Conservation (phyloP, 805 yeast species). For the Candida nanaspora region DNA sequence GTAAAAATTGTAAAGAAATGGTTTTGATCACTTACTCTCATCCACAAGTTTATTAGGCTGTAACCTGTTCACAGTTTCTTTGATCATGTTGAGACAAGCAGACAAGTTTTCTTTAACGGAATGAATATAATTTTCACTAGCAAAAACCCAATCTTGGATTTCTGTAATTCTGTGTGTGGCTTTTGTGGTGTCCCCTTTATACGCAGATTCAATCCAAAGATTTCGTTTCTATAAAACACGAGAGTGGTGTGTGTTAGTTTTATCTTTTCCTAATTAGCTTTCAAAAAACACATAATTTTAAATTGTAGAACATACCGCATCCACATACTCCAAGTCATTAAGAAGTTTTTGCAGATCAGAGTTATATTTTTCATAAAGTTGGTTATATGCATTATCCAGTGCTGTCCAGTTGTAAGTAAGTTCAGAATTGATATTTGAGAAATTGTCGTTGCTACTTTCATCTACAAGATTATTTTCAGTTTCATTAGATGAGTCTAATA, state of each 20-base stretch:
- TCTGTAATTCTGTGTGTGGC: slow-evolving; percentile 9
- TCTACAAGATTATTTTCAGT: too few species aligned
- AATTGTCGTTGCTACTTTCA: too few species aligned
- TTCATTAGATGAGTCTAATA: too few species aligned
- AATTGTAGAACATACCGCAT: slow-evolving; percentile 7
- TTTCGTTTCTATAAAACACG: slow-evolving; percentile 8
- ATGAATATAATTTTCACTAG: slow-evolving; percentile 10
- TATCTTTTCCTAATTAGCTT: neutral
- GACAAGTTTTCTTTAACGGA: slow-evolving; percentile 10
- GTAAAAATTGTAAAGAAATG: too few species aligned
- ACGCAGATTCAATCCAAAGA: slow-evolving; percentile 20
- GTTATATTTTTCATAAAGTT: slow-evolving; percentile 2
- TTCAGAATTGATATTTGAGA: neutral
- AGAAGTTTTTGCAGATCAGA: slow-evolving; percentile 14
- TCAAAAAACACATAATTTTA: too few species aligned
- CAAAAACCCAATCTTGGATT: slow-evolving; percentile 6
- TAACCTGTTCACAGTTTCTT: slow-evolving; percentile 7
- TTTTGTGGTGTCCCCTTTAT: slow-evolving; percentile 16
- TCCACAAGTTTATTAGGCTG: neutral
- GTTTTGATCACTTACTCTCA: too few species aligned
- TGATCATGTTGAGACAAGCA: slow-evolving; percentile 14
- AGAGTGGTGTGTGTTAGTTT: neutral
- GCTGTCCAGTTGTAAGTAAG: neutral
- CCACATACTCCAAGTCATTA: slow-evolving; percentile 13
- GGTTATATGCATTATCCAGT: neutral